Conservation (phyloP, 345 rosid species). For the Hirschfeldia incana region DNA sequence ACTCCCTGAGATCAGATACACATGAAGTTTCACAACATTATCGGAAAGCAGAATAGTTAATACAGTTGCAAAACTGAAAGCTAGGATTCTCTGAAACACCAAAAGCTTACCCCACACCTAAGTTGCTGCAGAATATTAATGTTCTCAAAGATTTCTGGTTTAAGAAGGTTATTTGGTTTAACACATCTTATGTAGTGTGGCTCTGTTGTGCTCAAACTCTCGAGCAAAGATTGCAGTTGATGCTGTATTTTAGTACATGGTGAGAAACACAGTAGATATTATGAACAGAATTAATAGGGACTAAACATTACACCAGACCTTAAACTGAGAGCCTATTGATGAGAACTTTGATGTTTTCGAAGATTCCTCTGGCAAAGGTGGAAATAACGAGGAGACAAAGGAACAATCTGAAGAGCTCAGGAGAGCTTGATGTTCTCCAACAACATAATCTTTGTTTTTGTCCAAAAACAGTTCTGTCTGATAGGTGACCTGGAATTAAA, state of each 20-base stretch:
- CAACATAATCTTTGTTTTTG: slow-evolving; percentile 94
- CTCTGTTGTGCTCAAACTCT: slow-evolving; percentile 88
- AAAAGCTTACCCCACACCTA: slow-evolving; percentile 88
- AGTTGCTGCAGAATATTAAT: slow-evolving; percentile 78
- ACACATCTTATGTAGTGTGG: slow-evolving; percentile 97
- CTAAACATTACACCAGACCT: slow-evolving; percentile 54
- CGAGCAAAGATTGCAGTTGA: slow-evolving; percentile 93
- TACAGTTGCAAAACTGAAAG: slow-evolving; percentile 6
- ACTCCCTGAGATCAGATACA: slow-evolving; percentile 66
- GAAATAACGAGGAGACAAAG: slow-evolving; percentile 84
- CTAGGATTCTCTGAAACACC: slow-evolving; percentile 14
- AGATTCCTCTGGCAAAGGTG: slow-evolving; percentile 84
- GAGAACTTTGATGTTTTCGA: slow-evolving; percentile 90
- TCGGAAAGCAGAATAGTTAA: neutral
- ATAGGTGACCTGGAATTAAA: slow-evolving; percentile 75
- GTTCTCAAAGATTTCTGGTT: slow-evolving; percentile 91
- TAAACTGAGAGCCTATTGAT: slow-evolving; percentile 94
- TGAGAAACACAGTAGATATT: slow-evolving; percentile 25
- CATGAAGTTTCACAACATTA: slow-evolving; percentile 17
- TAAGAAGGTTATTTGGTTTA: slow-evolving; percentile 93
- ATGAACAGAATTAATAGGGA: slow-evolving; percentile 12
- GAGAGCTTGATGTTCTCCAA: slow-evolving; percentile 93
- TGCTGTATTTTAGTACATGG: slow-evolving; percentile 59
- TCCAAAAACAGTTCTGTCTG: slow-evolving; percentile 92
- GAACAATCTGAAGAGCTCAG: slow-evolving; percentile 75